Conservation (phyloP, 1,284 basidiomycete species). For the Ceraceosorus guamensis region DNA sequence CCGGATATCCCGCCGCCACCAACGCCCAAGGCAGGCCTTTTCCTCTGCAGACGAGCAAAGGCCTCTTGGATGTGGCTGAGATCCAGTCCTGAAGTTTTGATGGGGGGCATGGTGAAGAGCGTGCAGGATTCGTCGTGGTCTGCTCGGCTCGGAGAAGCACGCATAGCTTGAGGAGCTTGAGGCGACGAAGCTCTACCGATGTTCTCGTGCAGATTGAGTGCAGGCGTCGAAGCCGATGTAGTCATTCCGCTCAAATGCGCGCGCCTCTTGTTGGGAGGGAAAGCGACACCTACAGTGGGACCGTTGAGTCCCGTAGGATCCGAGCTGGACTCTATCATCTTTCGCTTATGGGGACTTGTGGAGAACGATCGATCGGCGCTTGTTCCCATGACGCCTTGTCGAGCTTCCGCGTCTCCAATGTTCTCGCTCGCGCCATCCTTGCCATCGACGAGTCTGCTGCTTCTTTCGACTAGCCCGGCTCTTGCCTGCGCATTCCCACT, state of each 20-base stretch:
- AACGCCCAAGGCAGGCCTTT: slow-evolving; percentile 19
- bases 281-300: no score
- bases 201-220: no score
- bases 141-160: background rate
- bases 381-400: no score
- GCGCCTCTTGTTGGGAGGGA: background rate
- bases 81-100: slow-evolving; percentile 6
- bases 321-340: background rate
- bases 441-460: background rate
- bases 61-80: slow-evolving; percentile 42
- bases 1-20: slow-evolving; percentile 27
- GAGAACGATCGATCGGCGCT: no score
- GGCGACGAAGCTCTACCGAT: no score
- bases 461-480: background rate
- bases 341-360: no score
- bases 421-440: background rate
- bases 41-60: slow-evolving; percentile 35
- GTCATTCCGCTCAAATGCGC: no score
- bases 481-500: background rate
- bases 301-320: background rate
- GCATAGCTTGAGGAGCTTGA: background rate
- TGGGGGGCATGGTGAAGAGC: slow-evolving; percentile 29
- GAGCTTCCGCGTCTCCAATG: no score
- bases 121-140: slow-evolving; percentile 20
- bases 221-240: no score